Evolutionary conservation across 2,329 filamentous ascomycete genomes (phyloP), one percentile per base, ranked within the genome.

Genomic region (Zymoseptoria tritici): DNA sequence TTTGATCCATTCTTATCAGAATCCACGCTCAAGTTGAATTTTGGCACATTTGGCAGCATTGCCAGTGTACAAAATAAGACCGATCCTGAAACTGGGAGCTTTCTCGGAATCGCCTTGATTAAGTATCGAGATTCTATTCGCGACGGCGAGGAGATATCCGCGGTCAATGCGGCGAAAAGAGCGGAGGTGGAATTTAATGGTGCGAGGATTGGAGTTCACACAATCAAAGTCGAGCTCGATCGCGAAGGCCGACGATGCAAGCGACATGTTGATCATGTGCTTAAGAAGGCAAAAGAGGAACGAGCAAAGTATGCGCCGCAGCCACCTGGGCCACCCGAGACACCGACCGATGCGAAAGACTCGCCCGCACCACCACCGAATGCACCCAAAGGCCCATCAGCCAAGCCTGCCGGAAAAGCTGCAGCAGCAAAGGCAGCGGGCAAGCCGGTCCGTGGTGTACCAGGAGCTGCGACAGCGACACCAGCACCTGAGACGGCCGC

Each of bases 61-160:
- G 88, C 88, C 52, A 89, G 92, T 70, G 88, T 95, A 68, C 91
- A 90, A 70, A 97, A 97, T 71, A 93, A 95, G 73, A 93, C 95
- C 70, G 91, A 99, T 74, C 94, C 94, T 8, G 88, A 92, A 60
- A 97, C 92, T 11, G 94, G 94, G 19, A 94, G 90, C 70, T 96
- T 95, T 71, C 82, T 99, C 11, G 94, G 94, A 11, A 92, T 99
- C 72, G 96, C 90, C 65, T 90, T 91, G 16, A 91, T 99, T 71
- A 86, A 88, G 60, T 99, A 95, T 74, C 86, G 88, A 69, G 93
- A 97, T 72, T 84, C 77, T 74, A 78, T 79, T 65, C 80, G 77
- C 70, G 69, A 72, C 58, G 85, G 76, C 68, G 70, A 77, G 1
- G 76, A 82, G 2, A 77, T 90, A 49, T 82, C 86, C 55, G 94